A percentile compares a stretch with the other conserved stretches of the same genome.
Evolutionary conservation across 2,329 filamentous ascomycete genomes (phyloP).

Genomic region (Xylariales sp.): DNA sequence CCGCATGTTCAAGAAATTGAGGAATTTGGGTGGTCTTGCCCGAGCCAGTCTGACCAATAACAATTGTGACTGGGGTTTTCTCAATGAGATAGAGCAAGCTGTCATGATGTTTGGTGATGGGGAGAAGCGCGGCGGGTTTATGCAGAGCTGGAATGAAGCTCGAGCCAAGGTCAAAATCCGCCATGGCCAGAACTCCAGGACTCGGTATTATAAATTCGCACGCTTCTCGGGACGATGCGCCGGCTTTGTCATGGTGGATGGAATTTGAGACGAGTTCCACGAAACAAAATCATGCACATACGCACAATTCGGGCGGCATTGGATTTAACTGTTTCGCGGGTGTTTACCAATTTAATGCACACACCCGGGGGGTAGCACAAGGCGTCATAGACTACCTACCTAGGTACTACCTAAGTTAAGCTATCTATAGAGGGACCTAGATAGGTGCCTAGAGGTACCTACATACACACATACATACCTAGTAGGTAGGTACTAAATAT

Average conservation of each 20-base stretch:
- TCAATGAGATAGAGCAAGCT: conserved; percentile 88
- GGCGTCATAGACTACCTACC: too few species aligned
- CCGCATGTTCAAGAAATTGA: conserved; percentile 86
- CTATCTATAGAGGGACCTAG: too few species aligned
- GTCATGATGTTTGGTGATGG: conserved; percentile 85
- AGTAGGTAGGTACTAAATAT: too few species aligned
- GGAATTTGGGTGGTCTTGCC: conserved; percentile 97
- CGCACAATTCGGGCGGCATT: neutral
- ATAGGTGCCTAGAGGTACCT: too few species aligned
- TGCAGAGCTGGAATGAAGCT: conserved; percentile 83
- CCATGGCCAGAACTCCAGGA: conserved; percentile 53
- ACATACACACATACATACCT: too few species aligned
- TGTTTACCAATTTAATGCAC: neutral
- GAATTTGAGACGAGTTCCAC: conserved; percentile 1
- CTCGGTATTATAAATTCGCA: conserved; percentile 27
- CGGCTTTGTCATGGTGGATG: conserved; percentile 17
- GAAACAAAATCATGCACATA: conserved; percentile 12
- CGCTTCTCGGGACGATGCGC: conserved; percentile 3
- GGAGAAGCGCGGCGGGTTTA: conserved; percentile 84
- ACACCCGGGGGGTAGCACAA: conserved; percentile 11
- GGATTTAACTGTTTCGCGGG: neutral
- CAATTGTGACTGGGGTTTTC: conserved; percentile 83
- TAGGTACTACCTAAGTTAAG: too few species aligned
- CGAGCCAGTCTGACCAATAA: conserved; percentile 93
- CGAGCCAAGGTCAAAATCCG: conserved; percentile 67